phyloP scores from a whole-genome alignment of 2,329 filamentous ascomycete genomes.

The Calonectria hongkongensis region DNA sequence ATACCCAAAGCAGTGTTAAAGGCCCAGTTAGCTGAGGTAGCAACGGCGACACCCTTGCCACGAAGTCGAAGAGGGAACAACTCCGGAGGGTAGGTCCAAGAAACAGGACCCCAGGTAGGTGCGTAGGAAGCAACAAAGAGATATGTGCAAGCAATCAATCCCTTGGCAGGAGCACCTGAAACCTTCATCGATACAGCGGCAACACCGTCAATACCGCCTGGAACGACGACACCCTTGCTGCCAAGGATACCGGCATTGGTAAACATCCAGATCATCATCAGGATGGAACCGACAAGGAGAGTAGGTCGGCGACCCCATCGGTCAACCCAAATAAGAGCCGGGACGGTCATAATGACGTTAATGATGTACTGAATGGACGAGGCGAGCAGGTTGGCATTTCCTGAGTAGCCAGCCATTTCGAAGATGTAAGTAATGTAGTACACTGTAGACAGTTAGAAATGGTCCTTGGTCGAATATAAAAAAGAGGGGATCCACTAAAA shows the following conservation, averaged over 20 bases:
- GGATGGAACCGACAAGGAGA: conserved; percentile 78
- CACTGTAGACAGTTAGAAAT: conserved; percentile 58
- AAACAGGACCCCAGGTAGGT: conserved; percentile 68
- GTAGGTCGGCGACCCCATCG: conserved; percentile 83
- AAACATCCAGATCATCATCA: conserved; percentile 78
- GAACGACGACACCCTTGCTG: conserved; percentile 64
- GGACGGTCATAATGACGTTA: conserved; percentile 87
- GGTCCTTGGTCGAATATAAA: background rate
- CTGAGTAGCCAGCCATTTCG: conserved; percentile 62
- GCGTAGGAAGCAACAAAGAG: conserved; percentile 74
- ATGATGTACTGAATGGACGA: conserved; percentile 79
- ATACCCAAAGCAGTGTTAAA: conserved; percentile 63
- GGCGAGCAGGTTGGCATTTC: conserved; percentile 71
- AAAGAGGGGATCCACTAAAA: background rate
- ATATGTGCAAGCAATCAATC: conserved; percentile 80
- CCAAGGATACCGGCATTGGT: conserved; percentile 73
- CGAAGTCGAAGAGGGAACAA: conserved; percentile 67
- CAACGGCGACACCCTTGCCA: conserved; percentile 71
- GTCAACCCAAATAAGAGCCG: conserved; percentile 84
- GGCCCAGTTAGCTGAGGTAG: conserved; percentile 67
- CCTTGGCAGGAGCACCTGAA: conserved; percentile 69
- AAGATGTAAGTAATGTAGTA: conserved; percentile 75
- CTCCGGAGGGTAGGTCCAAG: conserved; percentile 76
- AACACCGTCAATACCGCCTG: conserved; percentile 67
- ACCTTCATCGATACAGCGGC: conserved; percentile 68